These are phyloP conservation scores for Euclidium syriacum DNA, from an alignment of 345 rosid genomes.

Conservation along the genomic window DNA sequence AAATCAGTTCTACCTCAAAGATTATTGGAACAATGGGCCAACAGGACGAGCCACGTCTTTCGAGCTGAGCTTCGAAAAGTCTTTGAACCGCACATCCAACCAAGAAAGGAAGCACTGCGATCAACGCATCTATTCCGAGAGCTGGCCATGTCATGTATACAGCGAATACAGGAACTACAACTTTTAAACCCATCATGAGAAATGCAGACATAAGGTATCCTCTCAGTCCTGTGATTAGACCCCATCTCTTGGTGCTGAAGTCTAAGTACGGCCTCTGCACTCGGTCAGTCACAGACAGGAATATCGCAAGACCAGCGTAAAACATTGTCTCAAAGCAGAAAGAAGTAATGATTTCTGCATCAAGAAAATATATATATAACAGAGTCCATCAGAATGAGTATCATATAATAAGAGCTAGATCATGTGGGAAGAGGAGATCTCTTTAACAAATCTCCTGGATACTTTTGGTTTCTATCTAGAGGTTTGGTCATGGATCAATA, in stretches of 20 bases:
- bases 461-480: background rate
- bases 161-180: slow-evolving; percentile 48
- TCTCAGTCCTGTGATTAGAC: slow-evolving; percentile 76
- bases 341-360: slow-evolving; percentile 62
- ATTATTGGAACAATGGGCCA: slow-evolving; percentile 81
- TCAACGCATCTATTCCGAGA: slow-evolving; percentile 53
- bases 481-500: background rate
- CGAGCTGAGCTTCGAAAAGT: slow-evolving; percentile 48
- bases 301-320: slow-evolving; percentile 67
- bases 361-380: background rate
- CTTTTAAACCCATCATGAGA: slow-evolving; percentile 61
- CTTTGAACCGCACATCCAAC: slow-evolving; percentile 69
- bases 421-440: background rate
- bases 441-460: background rate
- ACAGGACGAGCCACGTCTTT: slow-evolving; percentile 61
- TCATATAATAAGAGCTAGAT: background rate
- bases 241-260: slow-evolving; percentile 81
- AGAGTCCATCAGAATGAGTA: background rate
- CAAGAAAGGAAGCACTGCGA: slow-evolving; percentile 69
- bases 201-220: slow-evolving; percentile 66
- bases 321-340: slow-evolving; percentile 58
- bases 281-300: slow-evolving; percentile 51
- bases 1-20: slow-evolving; percentile 53
- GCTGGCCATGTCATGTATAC: slow-evolving; percentile 67
- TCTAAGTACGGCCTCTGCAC: slow-evolving; percentile 82